Percentiles rank a stretch among this genome's conserved stretches.
These are phyloP conservation scores for Debaryomycetaceae sp. DNA, from an alignment of 1,139 yeast genomes.

Conservation along the genomic window DNA sequence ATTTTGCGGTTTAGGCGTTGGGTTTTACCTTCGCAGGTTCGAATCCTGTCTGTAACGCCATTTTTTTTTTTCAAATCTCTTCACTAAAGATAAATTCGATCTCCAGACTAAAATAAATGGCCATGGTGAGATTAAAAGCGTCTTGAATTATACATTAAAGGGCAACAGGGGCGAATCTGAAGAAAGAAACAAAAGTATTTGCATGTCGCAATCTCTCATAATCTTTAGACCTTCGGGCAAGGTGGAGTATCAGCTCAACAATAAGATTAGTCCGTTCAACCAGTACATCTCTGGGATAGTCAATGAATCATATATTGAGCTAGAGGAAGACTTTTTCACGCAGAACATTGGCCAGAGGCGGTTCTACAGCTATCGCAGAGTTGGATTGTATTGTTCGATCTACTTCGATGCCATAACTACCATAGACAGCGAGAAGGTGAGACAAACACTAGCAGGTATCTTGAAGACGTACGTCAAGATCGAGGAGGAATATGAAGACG, in stretches of 20 bases:
- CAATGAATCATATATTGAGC: constrained; percentile 30
- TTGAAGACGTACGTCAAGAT: constrained; percentile 32
- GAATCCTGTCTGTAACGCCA: constrained; percentile 82
- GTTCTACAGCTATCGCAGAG: constrained; percentile 31
- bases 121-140: too few species aligned
- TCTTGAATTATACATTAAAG: too few species aligned
- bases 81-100: not conserved
- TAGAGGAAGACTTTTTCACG: constrained; percentile 35
- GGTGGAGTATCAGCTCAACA: constrained; percentile 36
- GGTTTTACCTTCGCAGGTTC: constrained; percentile 87
- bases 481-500: constrained; percentile 24
- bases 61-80: constrained; percentile 25
- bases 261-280: constrained; percentile 38
- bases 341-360: constrained; percentile 31
- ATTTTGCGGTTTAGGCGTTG: constrained; percentile 61
- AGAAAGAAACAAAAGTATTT: too few species aligned
- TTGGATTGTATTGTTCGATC: constrained; percentile 32
- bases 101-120: not conserved
- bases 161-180: too few species aligned
- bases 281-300: constrained; percentile 37
- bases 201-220: constrained; percentile 33
- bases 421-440: constrained; percentile 39
- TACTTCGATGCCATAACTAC: constrained; percentile 42
- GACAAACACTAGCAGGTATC: constrained; percentile 30
- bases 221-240: constrained; percentile 37